Evolutionary conservation across 345 rosid genomes (phyloP).

Genomic region (Eucalyptus decipiens): DNA sequence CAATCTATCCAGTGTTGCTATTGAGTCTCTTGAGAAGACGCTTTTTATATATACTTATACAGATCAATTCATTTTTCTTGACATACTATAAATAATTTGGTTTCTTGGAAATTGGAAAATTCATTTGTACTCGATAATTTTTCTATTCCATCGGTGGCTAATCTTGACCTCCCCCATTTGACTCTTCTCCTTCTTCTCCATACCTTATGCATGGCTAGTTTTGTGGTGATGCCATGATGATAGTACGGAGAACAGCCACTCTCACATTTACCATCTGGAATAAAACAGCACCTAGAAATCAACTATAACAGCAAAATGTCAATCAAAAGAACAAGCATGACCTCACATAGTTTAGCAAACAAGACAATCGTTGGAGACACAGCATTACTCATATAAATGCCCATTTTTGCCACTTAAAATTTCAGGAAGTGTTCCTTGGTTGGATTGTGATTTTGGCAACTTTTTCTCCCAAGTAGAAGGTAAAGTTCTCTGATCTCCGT

Average conservation of each 20-base stretch:
- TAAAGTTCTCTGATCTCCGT: background rate
- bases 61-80: background rate
- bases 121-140: background rate
- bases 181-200: background rate
- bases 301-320: background rate
- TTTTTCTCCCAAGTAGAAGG: background rate
- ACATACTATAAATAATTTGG: background rate
- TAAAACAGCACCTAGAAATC: background rate
- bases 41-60: background rate
- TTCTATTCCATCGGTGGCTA: background rate
- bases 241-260: too few species aligned
- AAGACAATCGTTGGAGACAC: background rate
- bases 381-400: background rate
- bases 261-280: background rate
- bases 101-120: background rate
- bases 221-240: background rate
- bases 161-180: background rate
- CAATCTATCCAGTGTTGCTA: fast-evolving
- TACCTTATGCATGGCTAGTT: background rate
- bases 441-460: background rate
- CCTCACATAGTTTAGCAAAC: background rate
- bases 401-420: background rate
- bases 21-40: fast-evolving
- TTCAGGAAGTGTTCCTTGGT: background rate
- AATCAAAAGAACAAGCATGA: background rate